Conservation (phyloP, 176 grass and related monocot genomes). For the Poa pratensis region DNA sequence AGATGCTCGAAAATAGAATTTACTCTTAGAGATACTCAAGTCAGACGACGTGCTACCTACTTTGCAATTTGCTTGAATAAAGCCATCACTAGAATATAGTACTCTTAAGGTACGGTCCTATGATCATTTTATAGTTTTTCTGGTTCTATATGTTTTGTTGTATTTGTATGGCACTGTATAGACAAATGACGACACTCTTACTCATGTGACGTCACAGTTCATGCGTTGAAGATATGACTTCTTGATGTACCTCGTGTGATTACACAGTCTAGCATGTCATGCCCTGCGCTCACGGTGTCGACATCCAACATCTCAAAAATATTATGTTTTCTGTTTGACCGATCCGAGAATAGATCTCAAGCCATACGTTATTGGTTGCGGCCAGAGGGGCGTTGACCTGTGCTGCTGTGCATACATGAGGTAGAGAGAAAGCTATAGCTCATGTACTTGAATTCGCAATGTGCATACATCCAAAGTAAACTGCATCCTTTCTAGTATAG, state of each 20-base stretch:
- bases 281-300: constrained; percentile 25
- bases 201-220: background rate
- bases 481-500: background rate
- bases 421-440: no score
- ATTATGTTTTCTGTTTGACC: constrained; percentile 10
- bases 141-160: background rate
- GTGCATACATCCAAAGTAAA: no score
- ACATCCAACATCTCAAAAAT: constrained; percentile 27
- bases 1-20: background rate
- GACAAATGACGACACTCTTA: background rate
- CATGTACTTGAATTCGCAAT: no score
- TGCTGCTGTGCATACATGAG: background rate
- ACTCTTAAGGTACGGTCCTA: background rate
- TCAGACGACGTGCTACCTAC: background rate
- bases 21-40: background rate
- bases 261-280: no score
- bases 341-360: background rate
- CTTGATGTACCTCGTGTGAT: background rate
- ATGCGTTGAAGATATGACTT: background rate
- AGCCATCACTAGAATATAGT: background rate
- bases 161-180: background rate
- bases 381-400: constrained; percentile 20
- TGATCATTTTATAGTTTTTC: background rate
- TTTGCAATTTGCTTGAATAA: background rate
- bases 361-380: background rate